A percentile compares a stretch with the other conserved stretches of the same genome.
phyloP scores from a whole-genome alignment of 2,329 filamentous ascomycete species.

The Chrysoporthe deuterocubensis region DNA sequence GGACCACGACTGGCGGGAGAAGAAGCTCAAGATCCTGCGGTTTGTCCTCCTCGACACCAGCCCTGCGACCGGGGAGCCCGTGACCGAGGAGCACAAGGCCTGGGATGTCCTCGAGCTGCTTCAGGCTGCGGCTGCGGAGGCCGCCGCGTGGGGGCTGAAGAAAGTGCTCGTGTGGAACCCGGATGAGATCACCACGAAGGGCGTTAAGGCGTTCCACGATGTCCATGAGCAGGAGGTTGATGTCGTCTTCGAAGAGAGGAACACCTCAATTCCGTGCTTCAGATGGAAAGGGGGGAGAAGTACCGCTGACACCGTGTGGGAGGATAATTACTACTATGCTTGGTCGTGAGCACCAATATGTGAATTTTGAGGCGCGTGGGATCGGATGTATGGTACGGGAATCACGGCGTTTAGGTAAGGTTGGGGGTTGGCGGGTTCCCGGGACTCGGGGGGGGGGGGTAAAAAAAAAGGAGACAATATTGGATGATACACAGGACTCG shows the following conservation, averaged over 20 bases:
- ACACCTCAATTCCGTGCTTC: slow-evolving; percentile 40
- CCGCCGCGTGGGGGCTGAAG: slow-evolving; percentile 36
- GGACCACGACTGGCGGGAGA: slow-evolving; percentile 41
- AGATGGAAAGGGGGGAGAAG: slow-evolving; percentile 41
- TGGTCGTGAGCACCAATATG: slow-evolving; percentile 32
- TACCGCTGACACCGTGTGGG: slow-evolving; percentile 35
- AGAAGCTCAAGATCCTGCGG: slow-evolving; percentile 38
- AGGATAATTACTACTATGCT: slow-evolving; percentile 39
- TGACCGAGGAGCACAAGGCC: slow-evolving; percentile 31
- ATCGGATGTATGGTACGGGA: neutral
- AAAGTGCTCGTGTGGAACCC: slow-evolving; percentile 45
- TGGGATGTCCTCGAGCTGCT: slow-evolving; percentile 37
- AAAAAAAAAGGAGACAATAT: neutral
- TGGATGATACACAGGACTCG: no score
- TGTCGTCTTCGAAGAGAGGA: slow-evolving; percentile 38
- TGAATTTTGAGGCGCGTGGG: neutral
- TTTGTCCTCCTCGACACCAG: slow-evolving; percentile 31
- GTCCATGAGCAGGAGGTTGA: slow-evolving; percentile 44
- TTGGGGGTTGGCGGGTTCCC: no score
- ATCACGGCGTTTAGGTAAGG: neutral
- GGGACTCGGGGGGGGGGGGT: no score
- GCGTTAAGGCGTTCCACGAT: slow-evolving; percentile 37
- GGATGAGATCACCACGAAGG: slow-evolving; percentile 35
- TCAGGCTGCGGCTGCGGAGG: slow-evolving; percentile 41
- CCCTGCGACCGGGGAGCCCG: slow-evolving; percentile 21